phyloP scores from a whole-genome alignment of 106 monocot species.

The Dendrobium huoshanense region DNA sequence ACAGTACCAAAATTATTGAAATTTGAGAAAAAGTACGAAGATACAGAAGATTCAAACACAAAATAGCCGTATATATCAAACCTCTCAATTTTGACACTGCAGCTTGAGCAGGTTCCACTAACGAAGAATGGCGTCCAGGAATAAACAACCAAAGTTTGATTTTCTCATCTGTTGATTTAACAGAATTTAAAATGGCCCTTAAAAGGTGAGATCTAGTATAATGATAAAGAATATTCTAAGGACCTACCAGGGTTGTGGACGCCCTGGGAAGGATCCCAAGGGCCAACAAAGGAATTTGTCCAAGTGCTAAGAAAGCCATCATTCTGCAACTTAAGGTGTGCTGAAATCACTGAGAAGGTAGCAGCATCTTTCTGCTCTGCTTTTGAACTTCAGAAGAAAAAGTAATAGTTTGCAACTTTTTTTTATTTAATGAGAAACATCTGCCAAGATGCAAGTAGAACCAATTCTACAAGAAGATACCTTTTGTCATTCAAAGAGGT shows the following conservation, averaged over 20 bases:
- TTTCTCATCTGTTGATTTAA: constrained; percentile 76
- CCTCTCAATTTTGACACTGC: constrained; percentile 79
- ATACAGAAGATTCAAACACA: not conserved
- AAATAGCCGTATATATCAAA: constrained; percentile 10
- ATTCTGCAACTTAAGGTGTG: constrained; percentile 76
- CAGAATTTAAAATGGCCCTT: not conserved
- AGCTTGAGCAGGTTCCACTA: constrained; percentile 61
- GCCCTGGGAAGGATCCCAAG: constrained; percentile 99
- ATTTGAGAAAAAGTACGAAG: not conserved
- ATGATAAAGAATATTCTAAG: constrained; percentile 5
- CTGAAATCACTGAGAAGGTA: constrained; percentile 49
- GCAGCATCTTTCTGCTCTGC: constrained; percentile 73
- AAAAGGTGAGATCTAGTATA: not conserved
- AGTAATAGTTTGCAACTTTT: not conserved
- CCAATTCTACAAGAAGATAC: constrained; percentile 20
- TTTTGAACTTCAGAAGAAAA: constrained; percentile 33
- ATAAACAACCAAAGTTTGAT: constrained; percentile 98
- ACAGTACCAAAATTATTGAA: not conserved
- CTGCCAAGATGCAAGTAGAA: not conserved
- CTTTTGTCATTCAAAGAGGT: constrained; percentile 52
- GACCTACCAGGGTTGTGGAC: constrained; percentile 82
- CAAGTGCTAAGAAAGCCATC: constrained; percentile 90
- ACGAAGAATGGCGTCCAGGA: constrained; percentile 77
- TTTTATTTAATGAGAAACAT: not conserved
- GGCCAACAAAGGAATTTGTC: constrained; percentile 98